phyloP scores from a whole-genome alignment of 305 asterid genomes.

The Fraxinus baroniana region DNA sequence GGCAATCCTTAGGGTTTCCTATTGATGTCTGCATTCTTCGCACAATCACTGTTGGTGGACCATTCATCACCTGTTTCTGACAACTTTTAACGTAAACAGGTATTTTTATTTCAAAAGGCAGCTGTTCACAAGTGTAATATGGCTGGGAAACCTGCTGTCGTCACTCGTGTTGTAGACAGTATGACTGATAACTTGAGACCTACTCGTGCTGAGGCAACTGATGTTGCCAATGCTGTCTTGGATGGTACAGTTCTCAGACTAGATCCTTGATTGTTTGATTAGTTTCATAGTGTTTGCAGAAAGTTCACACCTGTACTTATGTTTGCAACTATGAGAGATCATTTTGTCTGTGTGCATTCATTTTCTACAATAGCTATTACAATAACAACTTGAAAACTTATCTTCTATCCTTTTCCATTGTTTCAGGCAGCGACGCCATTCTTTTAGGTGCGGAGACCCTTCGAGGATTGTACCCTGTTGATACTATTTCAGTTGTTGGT shows the following conservation, averaged over 20 bases:
- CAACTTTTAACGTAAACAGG: constrained; percentile 39
- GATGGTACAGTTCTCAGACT: constrained; percentile 52
- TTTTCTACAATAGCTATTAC: not conserved
- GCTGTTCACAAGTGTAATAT: constrained; percentile 80
- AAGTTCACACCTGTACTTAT: not conserved
- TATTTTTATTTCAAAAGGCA: constrained; percentile 80
- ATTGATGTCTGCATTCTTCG: not conserved
- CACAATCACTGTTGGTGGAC: not conserved
- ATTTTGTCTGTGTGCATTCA: not conserved
- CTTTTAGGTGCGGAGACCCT: constrained; percentile 91
- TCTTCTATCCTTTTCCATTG: constrained; percentile 12
- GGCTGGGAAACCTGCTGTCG: constrained; percentile 92
- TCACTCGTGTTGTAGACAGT: constrained; percentile 92
- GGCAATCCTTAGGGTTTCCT: not conserved
- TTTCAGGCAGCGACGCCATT: constrained; percentile 83
- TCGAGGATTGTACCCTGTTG: constrained; percentile 80
- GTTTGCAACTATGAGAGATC: not conserved
- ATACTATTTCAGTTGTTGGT: constrained; percentile 78
- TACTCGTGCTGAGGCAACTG: constrained; percentile 98
- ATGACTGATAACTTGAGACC: constrained; percentile 95
- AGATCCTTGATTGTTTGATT: constrained; percentile 9
- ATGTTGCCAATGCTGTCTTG: constrained; percentile 86
- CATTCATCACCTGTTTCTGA: not conserved
- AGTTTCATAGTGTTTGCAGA: constrained; percentile 6
- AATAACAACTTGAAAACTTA: constrained; percentile 11